These are phyloP conservation scores for Claviceps fusiformis DNA, from an alignment of 2,329 filamentous ascomycete species.

Conservation along the genomic window DNA sequence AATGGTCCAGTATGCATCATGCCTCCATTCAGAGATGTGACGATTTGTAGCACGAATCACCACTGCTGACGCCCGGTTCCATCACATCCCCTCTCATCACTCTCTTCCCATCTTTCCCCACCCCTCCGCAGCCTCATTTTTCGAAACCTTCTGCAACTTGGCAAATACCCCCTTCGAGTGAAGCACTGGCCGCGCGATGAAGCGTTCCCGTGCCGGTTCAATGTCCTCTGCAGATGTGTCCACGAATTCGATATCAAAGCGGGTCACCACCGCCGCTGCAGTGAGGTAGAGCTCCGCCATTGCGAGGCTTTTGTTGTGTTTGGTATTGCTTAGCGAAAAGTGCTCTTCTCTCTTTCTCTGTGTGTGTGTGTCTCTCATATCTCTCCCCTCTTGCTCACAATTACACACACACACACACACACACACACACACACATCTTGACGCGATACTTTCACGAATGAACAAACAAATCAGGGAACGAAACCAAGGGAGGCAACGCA, in stretches of 20 bases:
- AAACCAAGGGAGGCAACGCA: neutral
- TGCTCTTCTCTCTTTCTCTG: neutral
- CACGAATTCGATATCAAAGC: neutral
- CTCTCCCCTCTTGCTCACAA: neutral
- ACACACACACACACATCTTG: neutral
- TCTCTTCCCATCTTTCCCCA: no score
- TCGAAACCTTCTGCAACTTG: neutral
- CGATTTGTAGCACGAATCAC: no score
- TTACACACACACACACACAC: neutral
- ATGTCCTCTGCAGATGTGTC: neutral
- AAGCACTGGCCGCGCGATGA: slow-evolving; percentile 10
- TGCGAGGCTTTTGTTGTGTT: neutral
- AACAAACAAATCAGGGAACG: neutral
- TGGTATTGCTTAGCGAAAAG: neutral
- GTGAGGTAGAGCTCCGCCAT: neutral
- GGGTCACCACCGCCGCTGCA: neutral
- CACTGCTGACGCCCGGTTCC: no score
- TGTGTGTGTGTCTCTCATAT: no score
- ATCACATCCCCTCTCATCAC: no score
- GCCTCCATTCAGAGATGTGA: no score
- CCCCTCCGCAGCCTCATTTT: neutral
- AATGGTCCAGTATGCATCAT: no score
- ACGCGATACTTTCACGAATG: neutral
- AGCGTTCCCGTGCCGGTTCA: slow-evolving; percentile 13
- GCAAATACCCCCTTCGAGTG: neutral